Percentiles rank a stretch among this genome's conserved stretches.
Evolutionary conservation across 164 flowering plant genomes (phyloP).

Genomic region (Chloranthus sessilifolius): DNA sequence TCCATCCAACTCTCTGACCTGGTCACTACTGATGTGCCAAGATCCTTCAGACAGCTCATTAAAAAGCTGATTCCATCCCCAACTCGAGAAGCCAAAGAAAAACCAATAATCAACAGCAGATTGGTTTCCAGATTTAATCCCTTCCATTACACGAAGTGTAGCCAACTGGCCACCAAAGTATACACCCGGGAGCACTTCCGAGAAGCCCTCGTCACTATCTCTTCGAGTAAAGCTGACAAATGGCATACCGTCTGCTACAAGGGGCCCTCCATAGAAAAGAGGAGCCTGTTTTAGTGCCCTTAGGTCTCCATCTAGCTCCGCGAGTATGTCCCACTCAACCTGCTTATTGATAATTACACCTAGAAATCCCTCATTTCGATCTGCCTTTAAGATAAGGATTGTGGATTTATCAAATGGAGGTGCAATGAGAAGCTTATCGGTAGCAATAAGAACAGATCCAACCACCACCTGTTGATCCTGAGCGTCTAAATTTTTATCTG

Average conservation of each 20-base stretch:
- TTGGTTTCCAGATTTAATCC: slow-evolving; percentile 37
- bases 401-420: slow-evolving; percentile 61
- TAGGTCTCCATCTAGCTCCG: slow-evolving; percentile 33
- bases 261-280: slow-evolving; percentile 78
- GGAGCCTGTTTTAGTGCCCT: slow-evolving; percentile 60
- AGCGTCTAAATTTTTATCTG: slow-evolving; percentile 18
- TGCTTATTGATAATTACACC: slow-evolving; percentile 83
- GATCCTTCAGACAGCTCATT: slow-evolving; percentile 69
- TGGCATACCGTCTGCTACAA: slow-evolving; percentile 47
- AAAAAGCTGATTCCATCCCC: slow-evolving; percentile 83
- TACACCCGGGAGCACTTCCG: slow-evolving; percentile 50
- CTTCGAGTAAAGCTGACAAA: slow-evolving; percentile 51
- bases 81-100: slow-evolving; percentile 73
- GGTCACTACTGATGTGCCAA: slow-evolving; percentile 41
- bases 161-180: slow-evolving; percentile 61
- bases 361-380: slow-evolving; percentile 45
- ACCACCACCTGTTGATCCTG: slow-evolving; percentile 20
- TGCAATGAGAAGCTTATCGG: slow-evolving; percentile 46
- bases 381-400: slow-evolving; percentile 68
- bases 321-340: slow-evolving; percentile 57
- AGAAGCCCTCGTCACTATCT: slow-evolving; percentile 15
- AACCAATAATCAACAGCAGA: slow-evolving; percentile 63
- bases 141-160: slow-evolving; percentile 35
- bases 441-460: slow-evolving; percentile 70
- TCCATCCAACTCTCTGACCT: slow-evolving; percentile 16